Base-by-base conservation (phyloP, 2,329 filamentous ascomycete genomes). In the Aureobasidium sp. region DNA sequence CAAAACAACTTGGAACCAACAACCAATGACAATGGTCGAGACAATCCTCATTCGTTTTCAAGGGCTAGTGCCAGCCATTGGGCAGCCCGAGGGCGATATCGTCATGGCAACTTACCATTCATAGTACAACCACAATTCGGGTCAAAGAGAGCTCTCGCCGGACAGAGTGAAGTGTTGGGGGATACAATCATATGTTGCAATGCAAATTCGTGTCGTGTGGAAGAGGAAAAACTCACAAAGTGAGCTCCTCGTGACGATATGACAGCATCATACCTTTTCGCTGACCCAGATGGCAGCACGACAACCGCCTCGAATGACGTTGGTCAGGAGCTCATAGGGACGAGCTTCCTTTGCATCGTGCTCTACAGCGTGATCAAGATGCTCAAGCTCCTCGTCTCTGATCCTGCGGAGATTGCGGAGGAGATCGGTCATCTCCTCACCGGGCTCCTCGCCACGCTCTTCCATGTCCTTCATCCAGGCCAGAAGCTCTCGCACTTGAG, bases 311-410 rank as follows among this genome's bases (percentile, higher is more conserved):
- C 90, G 78, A 62, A 98, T 96, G 6, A 90, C 79, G 39, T 86
- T 86, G 0, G 90, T 95, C 58, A 98, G 74, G 53, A 95, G 71
- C 75, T 91, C 90, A 68, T 97, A 91, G 25, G 91, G 90, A 68
- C 84, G 81, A 5, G 93, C 93, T 70, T 90, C 83, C 70, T 93
- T 89, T 2, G 90, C 85, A 71, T 97, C 91, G 64, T 97, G 86
- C 67, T 93, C 86, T 17, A 98, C 86, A 0, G 93, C 93, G 72
- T 95, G 87, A 68, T 98, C 93, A 59, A 98, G 72, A 74, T 98
- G 93, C 75, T 98, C 93, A 54, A 98, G 72, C 72, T 98, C 93
- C 72, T 98, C 93, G 66, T 98, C 93, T 21, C 93, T 77, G 64
- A 96, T 96, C 63, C 84, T 76, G 63, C 90, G 79, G 59, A 97